These are phyloP conservation scores for Malus domestica DNA, from an alignment of 306 rosid species.

Conservation along the genomic window DNA sequence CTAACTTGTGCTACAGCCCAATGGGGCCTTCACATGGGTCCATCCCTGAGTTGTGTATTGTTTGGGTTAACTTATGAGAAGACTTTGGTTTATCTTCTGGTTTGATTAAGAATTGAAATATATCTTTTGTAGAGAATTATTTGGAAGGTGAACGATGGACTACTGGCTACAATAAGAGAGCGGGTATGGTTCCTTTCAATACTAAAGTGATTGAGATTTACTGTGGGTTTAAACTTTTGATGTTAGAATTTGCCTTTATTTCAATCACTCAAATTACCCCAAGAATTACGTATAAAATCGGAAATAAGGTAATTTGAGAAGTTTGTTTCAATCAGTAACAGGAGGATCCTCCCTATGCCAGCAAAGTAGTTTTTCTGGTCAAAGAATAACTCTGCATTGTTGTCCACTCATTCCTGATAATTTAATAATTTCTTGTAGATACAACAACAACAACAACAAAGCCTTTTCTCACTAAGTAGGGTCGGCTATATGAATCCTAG, in stretches of 20 bases:
- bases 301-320: constrained; percentile 65
- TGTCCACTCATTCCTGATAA: too few species aligned
- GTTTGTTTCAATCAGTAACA: not conserved
- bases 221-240: constrained; percentile 10
- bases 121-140: constrained; percentile 38
- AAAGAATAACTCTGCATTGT: not conserved
- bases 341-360: not conserved
- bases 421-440: not conserved
- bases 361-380: not conserved
- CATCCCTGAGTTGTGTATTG: not conserved
- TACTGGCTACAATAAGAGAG: constrained; percentile 86
- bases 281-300: constrained; percentile 56
- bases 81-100: not conserved
- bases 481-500: too few species aligned
- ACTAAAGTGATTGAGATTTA: not conserved
- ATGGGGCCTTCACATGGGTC: too few species aligned
- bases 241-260: constrained; percentile 11
- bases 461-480: too few species aligned
- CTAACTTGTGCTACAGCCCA: too few species aligned
- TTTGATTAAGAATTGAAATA: not conserved
- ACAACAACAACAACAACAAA: too few species aligned
- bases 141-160: constrained; percentile 81
- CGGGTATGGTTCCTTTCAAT: constrained; percentile 44
- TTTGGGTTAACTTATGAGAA: constrained; percentile 1
- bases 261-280: too few species aligned